Percentiles rank a stretch among this genome's conserved stretches.
phyloP scores from a whole-genome alignment of 129 eudicot species.

The Artemisia tridentata region DNA sequence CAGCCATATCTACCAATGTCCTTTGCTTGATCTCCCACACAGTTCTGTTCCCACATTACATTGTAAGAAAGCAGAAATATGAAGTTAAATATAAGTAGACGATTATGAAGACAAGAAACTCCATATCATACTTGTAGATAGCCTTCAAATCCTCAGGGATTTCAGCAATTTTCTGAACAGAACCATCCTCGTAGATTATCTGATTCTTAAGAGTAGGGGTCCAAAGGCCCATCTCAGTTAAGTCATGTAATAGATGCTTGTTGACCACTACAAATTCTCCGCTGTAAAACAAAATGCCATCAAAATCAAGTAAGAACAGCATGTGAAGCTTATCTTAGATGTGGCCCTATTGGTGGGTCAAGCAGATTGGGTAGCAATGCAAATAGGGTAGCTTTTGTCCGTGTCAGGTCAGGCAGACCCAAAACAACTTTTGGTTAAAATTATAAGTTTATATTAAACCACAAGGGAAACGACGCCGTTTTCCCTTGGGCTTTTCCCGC shows the following conservation, averaged over 20 bases:
- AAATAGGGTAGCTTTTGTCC: too few relatives aligned
- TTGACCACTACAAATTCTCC: conserved; percentile 99
- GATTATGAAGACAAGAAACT: neutral
- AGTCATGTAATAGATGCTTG: conserved; percentile 87
- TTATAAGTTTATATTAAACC: too few relatives aligned
- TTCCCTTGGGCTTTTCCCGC: too few relatives aligned
- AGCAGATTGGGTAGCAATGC: too few relatives aligned
- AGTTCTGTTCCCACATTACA: conserved; percentile 50
- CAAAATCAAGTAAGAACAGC: neutral
- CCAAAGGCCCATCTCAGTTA: conserved; percentile 97
- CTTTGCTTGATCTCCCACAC: conserved; percentile 98
- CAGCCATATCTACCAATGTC: conserved; percentile 95
- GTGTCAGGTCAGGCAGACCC: too few relatives aligned
- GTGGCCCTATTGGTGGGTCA: too few relatives aligned
- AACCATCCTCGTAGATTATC: conserved; percentile 81
- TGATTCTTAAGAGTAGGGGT: conserved; percentile 77
- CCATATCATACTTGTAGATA: conserved; percentile 69
- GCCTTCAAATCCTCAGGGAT: conserved; percentile 65
- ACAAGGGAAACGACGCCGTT: too few relatives aligned
- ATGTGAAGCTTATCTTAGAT: neutral
- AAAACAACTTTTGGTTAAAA: too few relatives aligned
- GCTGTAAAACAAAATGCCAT: conserved; percentile 39
- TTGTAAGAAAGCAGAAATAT: neutral
- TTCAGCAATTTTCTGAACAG: conserved; percentile 79
- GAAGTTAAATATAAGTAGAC: neutral